These are phyloP conservation scores for Mimosa pudica DNA, from an alignment of 306 rosid species.

Conservation along the genomic window DNA sequence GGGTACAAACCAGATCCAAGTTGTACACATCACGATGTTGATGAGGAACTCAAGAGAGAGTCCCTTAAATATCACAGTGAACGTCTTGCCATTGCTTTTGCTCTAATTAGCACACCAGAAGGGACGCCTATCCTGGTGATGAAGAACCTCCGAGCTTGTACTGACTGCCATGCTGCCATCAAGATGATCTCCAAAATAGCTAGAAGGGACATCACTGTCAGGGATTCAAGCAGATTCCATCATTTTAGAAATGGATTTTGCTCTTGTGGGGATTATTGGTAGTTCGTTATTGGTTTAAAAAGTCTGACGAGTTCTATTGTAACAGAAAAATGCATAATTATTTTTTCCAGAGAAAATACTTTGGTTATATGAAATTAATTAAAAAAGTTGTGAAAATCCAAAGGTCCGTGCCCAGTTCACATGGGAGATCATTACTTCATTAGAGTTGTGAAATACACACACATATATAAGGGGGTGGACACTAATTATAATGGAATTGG, in stretches of 20 bases:
- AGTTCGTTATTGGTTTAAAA: not conserved
- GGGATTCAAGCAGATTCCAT: slow-evolving; percentile 83
- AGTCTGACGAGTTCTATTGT: not conserved
- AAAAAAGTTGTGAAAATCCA: too few relatives aligned
- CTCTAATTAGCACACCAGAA: slow-evolving; percentile 66
- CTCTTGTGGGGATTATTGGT: slow-evolving; percentile 67
- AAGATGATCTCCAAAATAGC: slow-evolving; percentile 66
- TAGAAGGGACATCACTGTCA: slow-evolving; percentile 62
- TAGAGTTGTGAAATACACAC: too few relatives aligned
- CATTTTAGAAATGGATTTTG: slow-evolving; percentile 72
- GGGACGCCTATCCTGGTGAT: slow-evolving; percentile 76
- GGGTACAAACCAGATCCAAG: slow-evolving; percentile 79
- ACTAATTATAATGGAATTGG: too few relatives aligned
- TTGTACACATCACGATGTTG: slow-evolving; percentile 78
- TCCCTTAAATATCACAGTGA: slow-evolving; percentile 86
- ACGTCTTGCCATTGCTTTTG: slow-evolving; percentile 91
- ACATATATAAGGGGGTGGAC: too few relatives aligned
- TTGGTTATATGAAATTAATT: not conserved
- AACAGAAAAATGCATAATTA: not conserved
- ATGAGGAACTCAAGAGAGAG: slow-evolving; percentile 63
- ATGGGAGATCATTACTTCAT: not conserved
- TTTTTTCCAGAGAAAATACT: not conserved
- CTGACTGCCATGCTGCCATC: slow-evolving; percentile 75
- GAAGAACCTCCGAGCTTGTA: slow-evolving; percentile 88
- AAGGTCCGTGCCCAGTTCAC: not conserved